Conservation (phyloP, 495 filamentous ascomycete species). For the Bryoglossum gracile region DNA sequence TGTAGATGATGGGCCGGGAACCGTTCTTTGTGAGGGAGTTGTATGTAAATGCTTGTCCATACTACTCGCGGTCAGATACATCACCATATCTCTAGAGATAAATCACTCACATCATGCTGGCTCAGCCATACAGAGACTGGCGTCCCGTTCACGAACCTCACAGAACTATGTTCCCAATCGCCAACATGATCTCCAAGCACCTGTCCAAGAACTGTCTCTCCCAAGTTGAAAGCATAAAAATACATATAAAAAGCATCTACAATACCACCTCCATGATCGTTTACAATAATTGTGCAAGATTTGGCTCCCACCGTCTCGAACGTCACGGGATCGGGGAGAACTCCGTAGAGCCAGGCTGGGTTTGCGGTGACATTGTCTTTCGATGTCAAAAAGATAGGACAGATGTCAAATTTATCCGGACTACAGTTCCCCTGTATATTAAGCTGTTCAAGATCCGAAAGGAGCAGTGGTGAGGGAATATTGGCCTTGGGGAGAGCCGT, state of each 20-base stretch:
- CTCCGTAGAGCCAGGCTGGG: constrained; percentile 39
- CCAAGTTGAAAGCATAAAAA: constrained; percentile 57
- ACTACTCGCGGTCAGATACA: constrained; percentile 4
- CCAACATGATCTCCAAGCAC: constrained; percentile 57
- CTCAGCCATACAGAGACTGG: constrained; percentile 44
- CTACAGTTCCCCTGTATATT: constrained; percentile 32
- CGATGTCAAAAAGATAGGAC: constrained; percentile 45
- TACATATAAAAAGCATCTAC: constrained; percentile 63
- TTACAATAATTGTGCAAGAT: constrained; percentile 38
- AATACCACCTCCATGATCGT: constrained; percentile 46
- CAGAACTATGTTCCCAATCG: constrained; percentile 45
- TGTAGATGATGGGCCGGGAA: constrained; percentile 46
- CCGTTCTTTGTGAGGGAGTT: constrained; percentile 44
- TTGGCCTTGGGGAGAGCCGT: constrained; percentile 30
- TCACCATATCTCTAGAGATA: neutral
- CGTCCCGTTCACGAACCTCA: constrained; percentile 52
- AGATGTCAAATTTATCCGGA: neutral
- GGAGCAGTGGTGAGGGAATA: constrained; percentile 41
- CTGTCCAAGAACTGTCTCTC: constrained; percentile 40
- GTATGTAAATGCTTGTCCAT: constrained; percentile 58
- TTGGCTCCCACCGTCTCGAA: neutral
- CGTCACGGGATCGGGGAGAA: constrained; percentile 1
- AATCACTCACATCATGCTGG: constrained; percentile 31
- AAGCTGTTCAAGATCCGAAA: constrained; percentile 46
- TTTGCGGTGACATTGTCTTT: constrained; percentile 45